These are phyloP conservation scores for Hygrophoropsis aurantiaca DNA, from an alignment of 768 basidiomycete genomes.

Conservation along the genomic window DNA sequence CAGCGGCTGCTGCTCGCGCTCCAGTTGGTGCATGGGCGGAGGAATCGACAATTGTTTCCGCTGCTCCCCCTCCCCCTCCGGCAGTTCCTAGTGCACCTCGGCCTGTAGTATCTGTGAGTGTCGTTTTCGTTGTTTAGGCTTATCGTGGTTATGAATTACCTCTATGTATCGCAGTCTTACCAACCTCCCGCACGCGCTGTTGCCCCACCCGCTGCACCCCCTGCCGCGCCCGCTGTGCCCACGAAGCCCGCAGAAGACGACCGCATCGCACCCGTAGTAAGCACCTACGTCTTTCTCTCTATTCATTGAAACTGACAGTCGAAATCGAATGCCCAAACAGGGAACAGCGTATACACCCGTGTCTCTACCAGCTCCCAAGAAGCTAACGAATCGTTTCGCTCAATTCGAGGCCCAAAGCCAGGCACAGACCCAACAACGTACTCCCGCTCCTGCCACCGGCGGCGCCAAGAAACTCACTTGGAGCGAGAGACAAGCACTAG, in stretches of 20 bases:
- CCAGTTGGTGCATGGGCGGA: constrained; percentile 64
- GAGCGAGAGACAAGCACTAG: constrained; percentile 47
- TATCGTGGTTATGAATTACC: constrained; percentile 7
- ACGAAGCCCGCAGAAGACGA: constrained; percentile 78
- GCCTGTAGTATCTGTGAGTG: constrained; percentile 40
- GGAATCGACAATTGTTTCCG: constrained; percentile 38
- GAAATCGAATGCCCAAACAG: constrained; percentile 12
- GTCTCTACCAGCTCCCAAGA: constrained; percentile 79
- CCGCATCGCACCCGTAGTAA: constrained; percentile 73
- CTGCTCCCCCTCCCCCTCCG: constrained; percentile 47
- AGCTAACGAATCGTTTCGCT: constrained; percentile 81
- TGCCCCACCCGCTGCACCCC: constrained; percentile 34
- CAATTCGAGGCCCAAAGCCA: constrained; percentile 42
- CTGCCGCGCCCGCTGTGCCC: constrained; percentile 47
- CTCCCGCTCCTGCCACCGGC: constrained; percentile 12
- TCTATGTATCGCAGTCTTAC: constrained; percentile 16
- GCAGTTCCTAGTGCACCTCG: constrained; percentile 41
- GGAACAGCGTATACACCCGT: constrained; percentile 91
- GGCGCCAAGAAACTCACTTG: constrained; percentile 45
- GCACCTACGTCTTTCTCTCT: constrained; percentile 8
- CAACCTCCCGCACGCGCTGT: constrained; percentile 25
- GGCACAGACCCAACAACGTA: no score
- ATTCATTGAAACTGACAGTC: background rate
- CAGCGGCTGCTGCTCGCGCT: constrained; percentile 43
- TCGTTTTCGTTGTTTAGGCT: constrained; percentile 8